Base-by-base conservation (phyloP, 768 basidiomycete species). In the Lepiota venenata region DNA sequence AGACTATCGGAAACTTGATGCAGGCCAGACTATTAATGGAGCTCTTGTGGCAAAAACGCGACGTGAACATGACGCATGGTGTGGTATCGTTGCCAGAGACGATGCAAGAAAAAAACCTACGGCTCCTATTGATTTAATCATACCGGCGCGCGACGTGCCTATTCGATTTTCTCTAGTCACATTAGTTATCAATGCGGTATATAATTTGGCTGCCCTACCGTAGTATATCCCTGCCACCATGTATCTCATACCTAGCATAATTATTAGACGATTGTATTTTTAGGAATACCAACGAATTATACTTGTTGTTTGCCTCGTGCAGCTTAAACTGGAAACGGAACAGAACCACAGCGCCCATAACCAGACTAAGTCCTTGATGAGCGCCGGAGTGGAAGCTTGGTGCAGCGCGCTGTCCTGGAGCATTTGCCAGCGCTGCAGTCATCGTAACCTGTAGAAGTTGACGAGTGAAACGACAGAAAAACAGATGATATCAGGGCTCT, bases 1-100 rank as follows among this genome's bases (percentile, higher is more conserved):
- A 77, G 58, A 76, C 73, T 57, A 77, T 84, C 57, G 86, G 85
- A 3, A 86, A 85, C 66, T 61, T 81, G 42, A 72, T 77, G 59
- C 82, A 83, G 56, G 76, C 78, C 14, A 70, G 82, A 38, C 72
- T 79, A 58, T 66, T 85, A 57, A 83, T 89, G 81, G 84, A 88
- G 63, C 74, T 78, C 1, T 74, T 86, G 7, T 88, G 86, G 87
- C 83, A 84, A 56, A 80, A 79, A 56, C 77, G 86, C 39, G 84
- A 87, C 61, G 74, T 74, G 27, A 55, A 42, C 14, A 27, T 42
- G 39, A 32, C 35, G 16, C 47, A 27, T 41, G 69, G 74, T 54
- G 76, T 79, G 27, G 74, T 71, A 37, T 67, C 74, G 15, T 76
- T 88, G 73, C 78, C 83, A 36, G 81, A 87, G 48, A 78, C 79